These are phyloP conservation scores for Vishniacozyma victoriae DNA, from an alignment of 768 basidiomycete species.

Conservation along the genomic window DNA sequence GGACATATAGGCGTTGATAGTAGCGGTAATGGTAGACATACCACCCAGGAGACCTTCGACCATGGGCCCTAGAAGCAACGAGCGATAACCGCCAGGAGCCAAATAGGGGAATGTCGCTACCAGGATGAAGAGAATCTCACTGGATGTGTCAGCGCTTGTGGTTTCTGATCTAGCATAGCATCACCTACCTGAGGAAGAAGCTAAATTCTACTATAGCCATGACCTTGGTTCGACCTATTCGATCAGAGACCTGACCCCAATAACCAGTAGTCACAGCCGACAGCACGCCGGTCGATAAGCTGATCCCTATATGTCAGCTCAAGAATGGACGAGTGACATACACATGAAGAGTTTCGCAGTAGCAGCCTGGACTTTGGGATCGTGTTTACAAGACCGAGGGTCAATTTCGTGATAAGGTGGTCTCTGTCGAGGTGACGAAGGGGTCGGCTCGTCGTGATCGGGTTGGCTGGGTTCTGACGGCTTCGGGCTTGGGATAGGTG, in stretches of 20 bases:
- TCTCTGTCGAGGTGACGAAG: constrained; percentile 2
- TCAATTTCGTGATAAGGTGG: constrained; percentile 38
- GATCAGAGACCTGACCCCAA: constrained; percentile 78
- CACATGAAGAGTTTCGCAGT: constrained; percentile 43
- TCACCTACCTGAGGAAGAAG: constrained; percentile 68
- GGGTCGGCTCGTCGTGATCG: constrained; percentile 1
- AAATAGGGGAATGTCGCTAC: constrained; percentile 64
- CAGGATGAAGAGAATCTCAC: constrained; percentile 73
- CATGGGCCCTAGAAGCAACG: constrained; percentile 70
- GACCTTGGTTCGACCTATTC: constrained; percentile 67
- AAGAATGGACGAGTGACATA: constrained; percentile 12
- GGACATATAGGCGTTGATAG: constrained; percentile 54
- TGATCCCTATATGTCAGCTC: constrained; percentile 54
- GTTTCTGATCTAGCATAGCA: no score
- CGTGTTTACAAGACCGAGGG: constrained; percentile 42
- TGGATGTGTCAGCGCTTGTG: constrained; percentile 49
- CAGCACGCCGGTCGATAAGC: constrained; percentile 68
- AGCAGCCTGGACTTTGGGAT: constrained; percentile 40
- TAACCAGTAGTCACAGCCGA: constrained; percentile 77
- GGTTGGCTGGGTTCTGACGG: background rate
- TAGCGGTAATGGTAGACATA: constrained; percentile 62
- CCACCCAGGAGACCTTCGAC: constrained; percentile 77
- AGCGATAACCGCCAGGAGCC: constrained; percentile 56
- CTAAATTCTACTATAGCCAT: constrained; percentile 64
- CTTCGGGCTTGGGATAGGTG: background rate